Conservation (phyloP, 2,329 filamentous ascomycete genomes). For the Tympanopsis confertula region DNA sequence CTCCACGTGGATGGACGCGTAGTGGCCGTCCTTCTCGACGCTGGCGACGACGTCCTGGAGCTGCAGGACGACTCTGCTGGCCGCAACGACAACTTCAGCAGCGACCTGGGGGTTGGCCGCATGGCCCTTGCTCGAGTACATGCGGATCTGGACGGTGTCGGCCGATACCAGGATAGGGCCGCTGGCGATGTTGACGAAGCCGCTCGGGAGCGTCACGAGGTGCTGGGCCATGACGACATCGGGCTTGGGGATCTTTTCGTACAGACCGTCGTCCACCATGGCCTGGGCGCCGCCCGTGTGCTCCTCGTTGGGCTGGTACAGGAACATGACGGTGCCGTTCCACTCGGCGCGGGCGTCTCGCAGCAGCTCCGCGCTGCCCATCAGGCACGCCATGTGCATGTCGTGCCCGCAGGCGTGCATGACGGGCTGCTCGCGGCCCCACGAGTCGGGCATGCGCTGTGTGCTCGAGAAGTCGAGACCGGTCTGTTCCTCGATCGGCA, state of each 20-base stretch:
- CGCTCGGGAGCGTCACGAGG: conserved; percentile 14
- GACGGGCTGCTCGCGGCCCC: conserved; percentile 30
- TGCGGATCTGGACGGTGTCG: conserved; percentile 1
- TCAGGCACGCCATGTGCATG: conserved; percentile 37
- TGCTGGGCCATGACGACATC: conserved; percentile 40
- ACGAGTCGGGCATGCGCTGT: conserved; percentile 17
- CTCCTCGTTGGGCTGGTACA: conserved; percentile 51
- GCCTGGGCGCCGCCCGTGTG: conserved; percentile 39
- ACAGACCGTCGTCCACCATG: conserved; percentile 47
- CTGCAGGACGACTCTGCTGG: not conserved
- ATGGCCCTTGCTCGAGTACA: conserved; percentile 2
- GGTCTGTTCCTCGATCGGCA: conserved; percentile 33
- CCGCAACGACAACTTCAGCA: conserved; percentile 2
- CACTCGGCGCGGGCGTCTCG: conserved; percentile 25
- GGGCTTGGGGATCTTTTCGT: conserved; percentile 35
- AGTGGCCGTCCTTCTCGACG: conserved; percentile 1
- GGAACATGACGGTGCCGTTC: conserved; percentile 41
- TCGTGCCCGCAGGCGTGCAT: conserved; percentile 50
- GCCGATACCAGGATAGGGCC: not conserved
- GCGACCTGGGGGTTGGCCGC: not conserved
- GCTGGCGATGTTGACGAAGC: not conserved
- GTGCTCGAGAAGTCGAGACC: conserved; percentile 32
- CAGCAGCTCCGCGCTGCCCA: conserved; percentile 34
- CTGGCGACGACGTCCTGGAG: conserved; percentile 2
- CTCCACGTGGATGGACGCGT: not conserved